Percentiles rank a stretch among this genome's conserved stretches.
Conservation (phyloP, 164 flowering plant species). For the Sextonia rubra region DNA sequence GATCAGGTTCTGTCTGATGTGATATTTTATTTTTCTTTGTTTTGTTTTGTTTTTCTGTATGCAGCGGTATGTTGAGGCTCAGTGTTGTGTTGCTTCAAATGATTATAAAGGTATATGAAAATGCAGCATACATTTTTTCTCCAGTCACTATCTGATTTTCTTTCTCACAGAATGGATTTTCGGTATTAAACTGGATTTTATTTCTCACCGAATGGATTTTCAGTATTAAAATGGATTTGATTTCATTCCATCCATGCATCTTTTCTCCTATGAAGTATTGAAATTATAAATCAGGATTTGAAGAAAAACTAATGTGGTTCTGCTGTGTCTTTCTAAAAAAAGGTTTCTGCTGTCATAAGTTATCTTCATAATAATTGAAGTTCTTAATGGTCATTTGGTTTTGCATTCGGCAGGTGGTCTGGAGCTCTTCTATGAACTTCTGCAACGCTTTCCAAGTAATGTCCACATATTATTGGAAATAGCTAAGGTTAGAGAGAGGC, state of each 20-base stretch:
- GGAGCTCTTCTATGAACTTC: slow-evolving; percentile 70
- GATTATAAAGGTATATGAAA: slow-evolving; percentile 76
- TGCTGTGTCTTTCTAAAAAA: neutral
- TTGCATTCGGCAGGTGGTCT: slow-evolving; percentile 63
- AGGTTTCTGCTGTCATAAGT: neutral
- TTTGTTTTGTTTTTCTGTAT: slow-evolving; percentile 12
- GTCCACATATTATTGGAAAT: slow-evolving; percentile 76
- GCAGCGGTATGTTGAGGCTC: slow-evolving; percentile 98
- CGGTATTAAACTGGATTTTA: too few species aligned
- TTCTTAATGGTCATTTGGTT: neutral
- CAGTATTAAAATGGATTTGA: too few species aligned
- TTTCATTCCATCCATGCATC: neutral
- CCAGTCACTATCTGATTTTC: neutral
- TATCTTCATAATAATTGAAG: slow-evolving; percentile 1
- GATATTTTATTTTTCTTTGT: neutral
- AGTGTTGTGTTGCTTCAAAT: slow-evolving; percentile 85
- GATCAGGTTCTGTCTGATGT: neutral
- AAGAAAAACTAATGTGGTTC: neutral
- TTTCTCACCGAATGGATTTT: too few species aligned
- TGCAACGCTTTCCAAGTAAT: slow-evolving; percentile 90
- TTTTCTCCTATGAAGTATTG: neutral
- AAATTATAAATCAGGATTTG: neutral
- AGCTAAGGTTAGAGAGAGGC: slow-evolving; percentile 69
- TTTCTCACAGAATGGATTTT: neutral
- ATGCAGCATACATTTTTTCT: neutral